Base-by-base conservation (phyloP, 257 asterid species). In the Fraxinus cuspidata region DNA sequence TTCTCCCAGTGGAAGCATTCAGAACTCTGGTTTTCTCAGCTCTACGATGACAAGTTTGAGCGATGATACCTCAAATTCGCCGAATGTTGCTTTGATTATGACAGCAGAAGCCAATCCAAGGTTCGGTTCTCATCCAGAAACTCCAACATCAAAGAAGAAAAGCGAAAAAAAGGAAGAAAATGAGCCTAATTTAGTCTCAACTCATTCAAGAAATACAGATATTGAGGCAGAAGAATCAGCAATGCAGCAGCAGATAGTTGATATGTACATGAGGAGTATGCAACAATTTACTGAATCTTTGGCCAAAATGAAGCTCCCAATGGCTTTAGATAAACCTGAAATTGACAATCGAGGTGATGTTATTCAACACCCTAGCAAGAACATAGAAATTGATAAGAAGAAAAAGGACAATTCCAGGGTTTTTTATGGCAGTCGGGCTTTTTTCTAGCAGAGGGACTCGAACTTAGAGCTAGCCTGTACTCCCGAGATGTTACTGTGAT, bases 371-470 rank as follows among this genome's bases (percentile, higher is more conserved):
- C 37, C 68, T 28, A 78, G 79, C 5, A 77, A 78, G 70, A 71
- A 86, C 19, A 68, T 74, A 3, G 86, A 85, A 69, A 70, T 74
- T 21, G 86, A 85, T 63, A 85, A 77, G 49, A 82, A 81, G 79
- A 38, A 9, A 38, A 85, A 90, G 81, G 89, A 86, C 18, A 74
- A 72, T 78, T 80, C 90, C 44, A 87, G 92, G 82, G 94, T 92
- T 75, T 92, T 92, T 76, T 92, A 92, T 83, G 96, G 97, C 1
- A 90, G 96, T 87, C 84, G 94, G 73, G 97, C 94, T 4, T 92
- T 92, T 86, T 92, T 92, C 79, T 92, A 80, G 67, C 80, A 19
- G 29, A 11, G 16, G 16, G 49, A 10, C 16, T 11, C 21, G 21
- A 7, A 18, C 8, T 19, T 3, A 28, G 68, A 65, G 42, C 4